These are phyloP conservation scores for Diaporthe sp. DNA, from an alignment of 2,329 filamentous ascomycete species.

Conservation along the genomic window DNA sequence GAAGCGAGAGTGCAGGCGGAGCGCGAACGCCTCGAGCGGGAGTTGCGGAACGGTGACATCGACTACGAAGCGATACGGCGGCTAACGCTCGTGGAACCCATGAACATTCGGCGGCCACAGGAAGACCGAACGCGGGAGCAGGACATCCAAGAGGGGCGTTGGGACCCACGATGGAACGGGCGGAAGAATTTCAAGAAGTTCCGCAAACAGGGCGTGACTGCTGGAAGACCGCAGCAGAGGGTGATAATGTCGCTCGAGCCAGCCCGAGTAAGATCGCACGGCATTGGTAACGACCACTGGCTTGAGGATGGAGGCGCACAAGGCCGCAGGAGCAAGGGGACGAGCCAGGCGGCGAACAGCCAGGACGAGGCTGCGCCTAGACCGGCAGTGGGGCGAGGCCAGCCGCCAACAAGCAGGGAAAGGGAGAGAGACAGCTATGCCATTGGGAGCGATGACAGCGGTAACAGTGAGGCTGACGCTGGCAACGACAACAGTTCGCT, in stretches of 20 bases:
- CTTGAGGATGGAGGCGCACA: slow-evolving; percentile 64
- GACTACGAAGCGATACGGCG: slow-evolving; percentile 81
- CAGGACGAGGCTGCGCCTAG: slow-evolving; percentile 17
- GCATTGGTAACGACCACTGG: slow-evolving; percentile 84
- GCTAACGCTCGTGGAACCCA: slow-evolving; percentile 82
- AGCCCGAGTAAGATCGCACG: slow-evolving; percentile 78
- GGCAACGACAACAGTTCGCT: slow-evolving; percentile 37
- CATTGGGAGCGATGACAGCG: slow-evolving; percentile 55
- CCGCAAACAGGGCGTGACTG: slow-evolving; percentile 66
- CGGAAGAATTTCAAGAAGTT: slow-evolving; percentile 98
- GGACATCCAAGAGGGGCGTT: slow-evolving; percentile 70
- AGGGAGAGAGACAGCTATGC: slow-evolving; percentile 45
- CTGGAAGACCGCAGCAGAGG: slow-evolving; percentile 49
- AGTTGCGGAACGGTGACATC: slow-evolving; percentile 70
- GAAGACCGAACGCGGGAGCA: slow-evolving; percentile 59
- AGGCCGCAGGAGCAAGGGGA: slow-evolving; percentile 45
- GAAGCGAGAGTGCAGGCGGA: slow-evolving; percentile 73
- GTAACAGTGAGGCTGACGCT: slow-evolving; percentile 46
- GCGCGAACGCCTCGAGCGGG: slow-evolving; percentile 63
- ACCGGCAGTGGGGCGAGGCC: neutral
- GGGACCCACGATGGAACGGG: slow-evolving; percentile 93
- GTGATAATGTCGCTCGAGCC: slow-evolving; percentile 81
- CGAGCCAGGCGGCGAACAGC: slow-evolving; percentile 36
- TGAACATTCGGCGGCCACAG: slow-evolving; percentile 69
- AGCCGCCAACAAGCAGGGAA: slow-evolving; percentile 7